These are phyloP conservation scores for Myxozyma geophila DNA, from an alignment of 805 yeast species.

Conservation along the genomic window DNA sequence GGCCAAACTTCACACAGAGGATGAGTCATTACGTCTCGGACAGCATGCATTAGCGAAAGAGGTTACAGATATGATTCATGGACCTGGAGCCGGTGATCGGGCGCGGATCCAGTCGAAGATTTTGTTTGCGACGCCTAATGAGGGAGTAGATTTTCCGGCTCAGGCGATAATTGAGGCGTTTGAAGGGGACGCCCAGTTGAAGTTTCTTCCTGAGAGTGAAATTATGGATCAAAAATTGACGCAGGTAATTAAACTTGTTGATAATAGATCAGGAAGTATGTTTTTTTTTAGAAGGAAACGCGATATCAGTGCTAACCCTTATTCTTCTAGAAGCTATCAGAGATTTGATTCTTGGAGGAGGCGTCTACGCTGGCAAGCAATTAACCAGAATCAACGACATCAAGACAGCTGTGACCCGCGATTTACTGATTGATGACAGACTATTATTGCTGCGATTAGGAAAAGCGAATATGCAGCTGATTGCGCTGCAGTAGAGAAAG, in stretches of 20 bases:
- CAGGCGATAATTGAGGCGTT: conserved; percentile 61
- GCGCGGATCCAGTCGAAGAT: conserved; percentile 71
- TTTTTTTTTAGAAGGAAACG: neutral
- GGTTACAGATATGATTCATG: conserved; percentile 86
- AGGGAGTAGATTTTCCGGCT: conserved; percentile 47
- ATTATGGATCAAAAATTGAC: conserved; percentile 53
- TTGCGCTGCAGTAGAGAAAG: conserved; percentile 11
- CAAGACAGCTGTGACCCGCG: conserved; percentile 55
- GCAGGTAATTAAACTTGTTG: conserved; percentile 51
- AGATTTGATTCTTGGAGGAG: conserved; percentile 55
- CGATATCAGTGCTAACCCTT: neutral
- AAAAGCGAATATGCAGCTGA: conserved; percentile 52
- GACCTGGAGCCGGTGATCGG: conserved; percentile 70
- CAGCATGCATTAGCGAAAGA: conserved; percentile 81
- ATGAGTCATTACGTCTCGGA: conserved; percentile 70
- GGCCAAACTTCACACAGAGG: conserved; percentile 55
- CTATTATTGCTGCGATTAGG: conserved; percentile 75
- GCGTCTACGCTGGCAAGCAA: conserved; percentile 70
- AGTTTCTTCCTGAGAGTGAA: conserved; percentile 45
- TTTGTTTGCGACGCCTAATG: conserved; percentile 62
- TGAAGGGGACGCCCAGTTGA: conserved; percentile 60
- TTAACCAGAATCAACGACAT: conserved; percentile 56
- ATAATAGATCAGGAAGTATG: conserved; percentile 41
- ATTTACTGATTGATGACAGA: conserved; percentile 60
- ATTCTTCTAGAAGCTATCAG: conserved; percentile 12